Conservation (phyloP, 257 asterid genomes). For the Capsicum pubescens region DNA sequence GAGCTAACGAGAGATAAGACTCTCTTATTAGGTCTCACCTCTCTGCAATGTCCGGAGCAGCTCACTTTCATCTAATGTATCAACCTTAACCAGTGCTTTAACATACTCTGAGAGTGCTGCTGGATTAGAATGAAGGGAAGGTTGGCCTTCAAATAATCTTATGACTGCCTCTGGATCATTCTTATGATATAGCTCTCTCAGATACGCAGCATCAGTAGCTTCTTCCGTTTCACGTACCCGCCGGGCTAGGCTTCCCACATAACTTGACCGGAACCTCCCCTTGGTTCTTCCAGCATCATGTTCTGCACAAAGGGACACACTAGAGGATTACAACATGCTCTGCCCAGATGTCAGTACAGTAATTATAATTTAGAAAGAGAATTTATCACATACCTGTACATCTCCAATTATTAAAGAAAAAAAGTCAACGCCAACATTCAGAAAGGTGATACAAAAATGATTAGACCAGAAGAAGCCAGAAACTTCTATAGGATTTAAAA, state of each 20-base stretch:
- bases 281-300: slow-evolving; percentile 40
- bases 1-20: background rate
- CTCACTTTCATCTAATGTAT: slow-evolving; percentile 83
- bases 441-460: slow-evolving; percentile 22
- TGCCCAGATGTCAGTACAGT: background rate
- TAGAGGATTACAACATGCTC: slow-evolving; percentile 7
- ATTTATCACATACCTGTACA: background rate
- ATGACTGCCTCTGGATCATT: slow-evolving; percentile 86
- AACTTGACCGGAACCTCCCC: slow-evolving; percentile 54
- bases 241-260: slow-evolving; percentile 77
- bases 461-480: background rate
- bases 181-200: slow-evolving; percentile 66
- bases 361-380: background rate
- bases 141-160: slow-evolving; percentile 77
- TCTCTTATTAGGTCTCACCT: slow-evolving; percentile 51
- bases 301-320: slow-evolving; percentile 42
- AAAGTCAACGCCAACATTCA: background rate
- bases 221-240: slow-evolving; percentile 66
- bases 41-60: slow-evolving; percentile 75
- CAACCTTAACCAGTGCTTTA: slow-evolving; percentile 84
- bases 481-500: background rate
- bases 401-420: background rate
- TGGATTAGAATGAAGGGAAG: slow-evolving; percentile 74
- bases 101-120: slow-evolving; percentile 89
- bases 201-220: slow-evolving; percentile 74